Evolutionary conservation across 768 basidiomycete species (phyloP).

Genomic region (Termitomyces sp.): DNA sequence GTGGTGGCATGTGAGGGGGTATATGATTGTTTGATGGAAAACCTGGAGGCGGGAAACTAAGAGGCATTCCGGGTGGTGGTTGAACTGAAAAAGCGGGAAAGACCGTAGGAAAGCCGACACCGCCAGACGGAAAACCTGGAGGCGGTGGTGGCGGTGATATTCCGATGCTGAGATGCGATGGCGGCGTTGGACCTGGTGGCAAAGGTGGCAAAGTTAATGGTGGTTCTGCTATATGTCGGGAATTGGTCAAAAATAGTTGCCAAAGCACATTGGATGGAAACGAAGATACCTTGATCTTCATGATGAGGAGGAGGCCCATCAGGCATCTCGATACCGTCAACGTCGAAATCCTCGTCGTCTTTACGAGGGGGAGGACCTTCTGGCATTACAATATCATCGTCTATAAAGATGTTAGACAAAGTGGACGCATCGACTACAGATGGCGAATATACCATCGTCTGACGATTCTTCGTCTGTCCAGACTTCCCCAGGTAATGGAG

Average conservation of each 20-base stretch:
- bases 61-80: constrained; percentile 15
- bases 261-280: neutral
- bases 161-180: constrained; percentile 17
- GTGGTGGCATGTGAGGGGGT: constrained; percentile 30
- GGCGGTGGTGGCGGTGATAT: constrained; percentile 17
- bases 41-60: constrained; percentile 19
- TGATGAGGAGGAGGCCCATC: constrained; percentile 64
- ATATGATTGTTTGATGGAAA: constrained; percentile 22
- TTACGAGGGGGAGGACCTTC: constrained; percentile 52
- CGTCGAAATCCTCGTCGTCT: constrained; percentile 50
- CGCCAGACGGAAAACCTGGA: neutral
- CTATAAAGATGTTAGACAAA: constrained; percentile 6
- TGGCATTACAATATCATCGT: constrained; percentile 63
- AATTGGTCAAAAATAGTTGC: neutral
- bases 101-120: neutral
- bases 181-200: constrained; percentile 17
- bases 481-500: constrained; percentile 56
- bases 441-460: constrained; percentile 29
- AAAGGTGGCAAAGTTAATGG: constrained; percentile 1
- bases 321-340: constrained; percentile 86
- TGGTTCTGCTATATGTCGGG: neutral
- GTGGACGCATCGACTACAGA: neutral
- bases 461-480: constrained; percentile 58
- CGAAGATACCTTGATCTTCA: constrained; percentile 14
- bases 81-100: constrained; percentile 18